Percentiles rank a stretch among this genome's conserved stretches.
phyloP scores from a whole-genome alignment of 1,284 basidiomycete genomes.

The Apiotrichum domesticum region DNA sequence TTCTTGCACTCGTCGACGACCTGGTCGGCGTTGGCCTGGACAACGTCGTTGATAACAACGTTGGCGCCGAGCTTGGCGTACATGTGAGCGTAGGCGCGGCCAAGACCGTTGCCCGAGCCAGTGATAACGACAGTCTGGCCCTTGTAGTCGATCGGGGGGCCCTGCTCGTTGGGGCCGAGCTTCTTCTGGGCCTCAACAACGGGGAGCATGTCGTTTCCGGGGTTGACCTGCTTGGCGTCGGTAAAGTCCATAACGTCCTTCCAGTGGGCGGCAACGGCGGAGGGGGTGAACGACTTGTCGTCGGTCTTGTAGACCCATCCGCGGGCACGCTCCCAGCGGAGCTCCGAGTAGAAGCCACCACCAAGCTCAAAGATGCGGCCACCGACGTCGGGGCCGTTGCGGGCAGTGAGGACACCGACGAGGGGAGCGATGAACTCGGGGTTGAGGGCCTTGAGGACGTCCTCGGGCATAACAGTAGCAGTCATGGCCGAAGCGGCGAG shows the following conservation, averaged over 20 bases:
- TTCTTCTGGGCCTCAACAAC: constrained; percentile 8
- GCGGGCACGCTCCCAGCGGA: constrained; percentile 87
- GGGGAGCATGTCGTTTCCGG: constrained; percentile 59
- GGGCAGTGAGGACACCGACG: constrained; percentile 58
- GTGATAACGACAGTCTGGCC: constrained; percentile 91
- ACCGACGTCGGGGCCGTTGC: constrained; percentile 62
- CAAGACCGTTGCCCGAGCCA: constrained; percentile 87
- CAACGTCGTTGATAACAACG: constrained; percentile 95
- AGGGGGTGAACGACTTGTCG: constrained; percentile 86
- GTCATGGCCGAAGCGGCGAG: constrained; percentile 92
- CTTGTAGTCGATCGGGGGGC: constrained; percentile 65
- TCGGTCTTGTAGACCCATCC: constrained; percentile 77
- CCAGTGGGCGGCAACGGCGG: constrained; percentile 84
- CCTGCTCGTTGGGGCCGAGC: constrained; percentile 14
- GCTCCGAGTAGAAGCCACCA: constrained; percentile 85
- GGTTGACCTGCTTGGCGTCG: constrained; percentile 65
- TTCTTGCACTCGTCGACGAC: constrained; percentile 84
- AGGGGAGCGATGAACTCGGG: constrained; percentile 93
- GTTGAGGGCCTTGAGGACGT: constrained; percentile 87
- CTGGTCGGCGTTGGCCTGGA: constrained; percentile 69
- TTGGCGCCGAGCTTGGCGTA: constrained; percentile 88
- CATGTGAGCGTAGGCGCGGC: constrained; percentile 85
- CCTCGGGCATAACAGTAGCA: constrained; percentile 92
- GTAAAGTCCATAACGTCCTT: constrained; percentile 74
- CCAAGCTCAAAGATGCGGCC: constrained; percentile 92